These are phyloP conservation scores for Lunasporangiospora selenospora DNA, from an alignment of 192 early-diverging fungal species.

Conservation along the genomic window DNA sequence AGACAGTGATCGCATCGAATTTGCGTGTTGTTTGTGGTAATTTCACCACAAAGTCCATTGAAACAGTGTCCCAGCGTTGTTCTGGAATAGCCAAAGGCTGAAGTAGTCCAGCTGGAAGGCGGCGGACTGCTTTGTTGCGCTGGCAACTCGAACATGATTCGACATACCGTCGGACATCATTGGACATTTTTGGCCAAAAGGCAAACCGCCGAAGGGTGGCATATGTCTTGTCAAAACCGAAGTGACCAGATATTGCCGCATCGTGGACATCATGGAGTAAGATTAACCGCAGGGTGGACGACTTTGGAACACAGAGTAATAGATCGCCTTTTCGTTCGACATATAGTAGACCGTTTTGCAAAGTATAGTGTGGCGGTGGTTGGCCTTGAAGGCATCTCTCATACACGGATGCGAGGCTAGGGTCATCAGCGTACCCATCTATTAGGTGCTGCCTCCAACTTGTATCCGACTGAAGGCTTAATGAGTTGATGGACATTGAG, in stretches of 20 bases:
- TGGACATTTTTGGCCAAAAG: constrained; percentile 2
- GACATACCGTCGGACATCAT: neutral
- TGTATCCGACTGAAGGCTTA: neutral
- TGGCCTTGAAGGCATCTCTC: neutral
- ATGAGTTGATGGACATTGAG: neutral
- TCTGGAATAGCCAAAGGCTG: constrained; percentile 4
- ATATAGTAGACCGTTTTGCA: too few relatives aligned
- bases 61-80: constrained; percentile 39
- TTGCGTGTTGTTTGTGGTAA: constrained; percentile 11
- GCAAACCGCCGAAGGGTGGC: neutral
- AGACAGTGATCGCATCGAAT: neutral
- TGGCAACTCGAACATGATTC: constrained; percentile 1
- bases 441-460: neutral
- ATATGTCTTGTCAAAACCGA: constrained; percentile 13
- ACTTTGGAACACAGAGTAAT: constrained; percentile 1
- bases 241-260: constrained; percentile 3
- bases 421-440: neutral
- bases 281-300: neutral
- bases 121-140: neutral
- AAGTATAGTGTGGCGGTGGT: too few relatives aligned
- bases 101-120: constrained; percentile 10
- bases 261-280: constrained; percentile 9
- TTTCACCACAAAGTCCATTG: constrained; percentile 25
- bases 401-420: constrained; percentile 6
- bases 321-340: neutral